Conservation (phyloP, 805 yeast species). For the Sungouiella blattae region DNA sequence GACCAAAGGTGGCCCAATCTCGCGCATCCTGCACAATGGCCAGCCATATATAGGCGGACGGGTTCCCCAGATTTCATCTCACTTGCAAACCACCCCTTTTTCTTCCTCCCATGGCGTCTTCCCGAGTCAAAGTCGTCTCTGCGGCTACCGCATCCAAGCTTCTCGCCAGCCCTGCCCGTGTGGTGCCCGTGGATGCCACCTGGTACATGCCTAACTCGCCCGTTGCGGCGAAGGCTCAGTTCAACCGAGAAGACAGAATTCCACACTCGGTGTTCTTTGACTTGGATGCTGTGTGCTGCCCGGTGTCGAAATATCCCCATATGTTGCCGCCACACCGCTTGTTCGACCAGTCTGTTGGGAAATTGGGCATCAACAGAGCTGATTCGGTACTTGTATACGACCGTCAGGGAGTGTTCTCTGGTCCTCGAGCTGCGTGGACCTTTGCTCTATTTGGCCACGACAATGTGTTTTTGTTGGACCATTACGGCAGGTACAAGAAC, state of each 20-base stretch:
- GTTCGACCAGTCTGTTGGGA: conserved; percentile 52
- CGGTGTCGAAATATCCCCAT: conserved; percentile 70
- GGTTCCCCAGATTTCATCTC: neutral
- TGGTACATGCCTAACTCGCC: conserved; percentile 88
- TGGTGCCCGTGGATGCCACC: conserved; percentile 76
- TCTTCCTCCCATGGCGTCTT: neutral
- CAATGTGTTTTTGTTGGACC: conserved; percentile 65
- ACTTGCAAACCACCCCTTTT: neutral
- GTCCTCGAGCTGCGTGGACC: conserved; percentile 93
- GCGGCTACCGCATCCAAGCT: conserved; percentile 6
- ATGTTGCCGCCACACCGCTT: conserved; percentile 70
- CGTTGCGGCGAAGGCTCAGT: conserved; percentile 57
- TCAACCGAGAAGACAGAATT: conserved; percentile 50
- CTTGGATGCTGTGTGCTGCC: conserved; percentile 24
- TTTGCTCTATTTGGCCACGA: conserved; percentile 75
- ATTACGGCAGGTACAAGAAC: conserved; percentile 51
- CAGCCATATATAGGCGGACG: too few relatives aligned
- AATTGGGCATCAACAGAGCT: conserved; percentile 50
- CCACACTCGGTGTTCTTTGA: conserved; percentile 14
- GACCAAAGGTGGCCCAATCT: too few relatives aligned
- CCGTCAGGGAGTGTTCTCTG: conserved; percentile 76
- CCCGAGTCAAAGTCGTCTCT: conserved; percentile 4
- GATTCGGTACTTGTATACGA: conserved; percentile 82
- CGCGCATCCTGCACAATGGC: conserved; percentile 4
- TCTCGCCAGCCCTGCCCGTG: conserved; percentile 13